Conservation (phyloP, 2,329 filamentous ascomycete species). For the Colletotrichum tanaceti region DNA sequence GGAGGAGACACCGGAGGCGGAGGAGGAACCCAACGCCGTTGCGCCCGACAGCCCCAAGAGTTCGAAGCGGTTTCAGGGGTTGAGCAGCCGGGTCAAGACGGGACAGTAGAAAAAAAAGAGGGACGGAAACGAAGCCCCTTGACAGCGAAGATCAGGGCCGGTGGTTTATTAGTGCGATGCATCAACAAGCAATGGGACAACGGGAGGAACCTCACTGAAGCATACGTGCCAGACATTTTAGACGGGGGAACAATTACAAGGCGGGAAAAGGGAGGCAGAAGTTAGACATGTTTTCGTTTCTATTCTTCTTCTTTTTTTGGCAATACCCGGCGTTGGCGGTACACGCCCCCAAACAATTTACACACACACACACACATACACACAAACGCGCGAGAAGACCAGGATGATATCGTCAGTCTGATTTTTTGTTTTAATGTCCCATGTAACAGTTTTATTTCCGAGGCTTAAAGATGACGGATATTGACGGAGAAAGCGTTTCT, state of each 20-base stretch:
- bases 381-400: neutral
- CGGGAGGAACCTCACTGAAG: neutral
- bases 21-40: conserved; percentile 4
- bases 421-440: neutral
- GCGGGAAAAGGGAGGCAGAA: conserved; percentile 5
- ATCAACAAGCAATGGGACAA: neutral
- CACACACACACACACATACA: neutral
- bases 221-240: conserved; percentile 4
- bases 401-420: neutral
- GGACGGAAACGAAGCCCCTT: neutral
- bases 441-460: too few relatives aligned
- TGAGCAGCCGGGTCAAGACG: conserved; percentile 35
- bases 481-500: too few relatives aligned
- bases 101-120: conserved; percentile 1
- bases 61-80: conserved; percentile 15
- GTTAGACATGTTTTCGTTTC: conserved; percentile 9
- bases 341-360: neutral
- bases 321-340: conserved; percentile 23
- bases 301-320: neutral
- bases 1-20: conserved; percentile 29
- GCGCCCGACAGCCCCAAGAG: conserved; percentile 26
- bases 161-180: neutral
- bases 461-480: too few relatives aligned
- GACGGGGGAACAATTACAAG: conserved; percentile 2
- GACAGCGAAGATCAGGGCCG: neutral